Evolutionary conservation across 768 basidiomycete species (phyloP), one percentile per base, ranked within the genome.

Genomic region (Gautieria morchelliformis): DNA sequence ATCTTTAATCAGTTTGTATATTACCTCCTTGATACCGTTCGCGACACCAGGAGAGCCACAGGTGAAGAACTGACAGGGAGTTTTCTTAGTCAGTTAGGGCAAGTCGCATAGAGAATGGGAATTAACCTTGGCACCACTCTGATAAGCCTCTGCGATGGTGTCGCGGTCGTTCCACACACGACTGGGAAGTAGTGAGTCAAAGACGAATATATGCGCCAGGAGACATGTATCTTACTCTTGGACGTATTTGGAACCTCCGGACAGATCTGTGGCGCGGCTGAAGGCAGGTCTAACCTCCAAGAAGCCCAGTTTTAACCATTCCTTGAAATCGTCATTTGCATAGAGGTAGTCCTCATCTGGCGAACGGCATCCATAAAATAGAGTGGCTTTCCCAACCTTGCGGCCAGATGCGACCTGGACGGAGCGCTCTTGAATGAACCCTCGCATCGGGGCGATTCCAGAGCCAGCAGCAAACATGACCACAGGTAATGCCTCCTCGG

Each of bases 341-440:
- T 78, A 78, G 17, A 78, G 62, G 60, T 69, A 75, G 61, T 79
- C 78, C 48, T 66, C 70, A 10, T 69, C 63, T 11, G 74, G 74
- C 4, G 69, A 61, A 8, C 74, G 65, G 62, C 78, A 79, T 2
- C 78, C 77, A 59, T 77, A 77, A 71, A 78, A 79, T 37, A 78
- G 63, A 20, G 76, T 55, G 49, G 70, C 68, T 58, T 67, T 64
- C 5, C 73, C 74, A 8, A 77, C 72, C 20, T 73, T 67, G 12
- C 75, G 63, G 1, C 76, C 76, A 9, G 73, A 68, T 27, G 66
- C 64, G 64, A 74, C 75, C 63, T 78, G 76, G 52, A 70, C 62
- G 19, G 75, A 74, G 6, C 78, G 71, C 60, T 78, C 78, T 63
- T 78, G 77, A 42, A 79, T 69, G 68, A 79, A 79, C 1, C 74